Percentiles rank a stretch among this genome's conserved stretches.
phyloP scores from a whole-genome alignment of 1,284 basidiomycete species.

The Cystobasidium sp. region DNA sequence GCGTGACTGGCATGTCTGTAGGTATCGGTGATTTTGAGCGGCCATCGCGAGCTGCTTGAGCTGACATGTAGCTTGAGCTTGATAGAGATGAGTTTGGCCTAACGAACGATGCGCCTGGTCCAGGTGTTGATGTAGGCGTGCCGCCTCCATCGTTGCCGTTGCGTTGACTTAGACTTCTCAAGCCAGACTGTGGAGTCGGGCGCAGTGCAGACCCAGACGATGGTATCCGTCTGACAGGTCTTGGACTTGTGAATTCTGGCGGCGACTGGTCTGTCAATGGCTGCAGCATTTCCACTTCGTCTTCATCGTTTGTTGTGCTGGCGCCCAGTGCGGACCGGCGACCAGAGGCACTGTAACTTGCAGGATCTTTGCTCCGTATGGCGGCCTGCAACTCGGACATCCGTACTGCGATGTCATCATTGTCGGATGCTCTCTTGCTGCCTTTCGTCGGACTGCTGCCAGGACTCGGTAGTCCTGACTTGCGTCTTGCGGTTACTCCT shows the following conservation, averaged over 20 bases:
- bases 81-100: constrained; percentile 39
- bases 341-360: constrained; percentile 30
- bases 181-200: constrained; percentile 11
- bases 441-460: constrained; percentile 20
- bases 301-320: constrained; percentile 1
- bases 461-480: constrained; percentile 30
- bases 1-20: constrained; percentile 20
- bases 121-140: constrained; percentile 36
- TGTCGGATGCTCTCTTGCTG: constrained; percentile 7
- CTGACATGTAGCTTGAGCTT: constrained; percentile 41
- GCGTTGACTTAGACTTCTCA: constrained; percentile 14
- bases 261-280: constrained; percentile 24
- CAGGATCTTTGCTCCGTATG: constrained; percentile 37
- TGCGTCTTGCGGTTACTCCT: constrained; percentile 20
- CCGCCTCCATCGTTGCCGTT: constrained; percentile 9
- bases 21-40: constrained; percentile 29
- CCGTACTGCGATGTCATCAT: constrained; percentile 28
- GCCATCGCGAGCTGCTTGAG: constrained; percentile 11
- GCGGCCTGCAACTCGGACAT: constrained; percentile 43
- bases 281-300: constrained; percentile 33
- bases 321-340: constrained; percentile 19
- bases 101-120: constrained; percentile 23
- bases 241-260: constrained; percentile 21
- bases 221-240: constrained; percentile 18
- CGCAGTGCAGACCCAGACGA: constrained; percentile 20